Percentiles rank a stretch among this genome's conserved stretches.
Evolutionary conservation across 768 basidiomycete species (phyloP).

Genomic region (Filobasidium floriforme): DNA sequence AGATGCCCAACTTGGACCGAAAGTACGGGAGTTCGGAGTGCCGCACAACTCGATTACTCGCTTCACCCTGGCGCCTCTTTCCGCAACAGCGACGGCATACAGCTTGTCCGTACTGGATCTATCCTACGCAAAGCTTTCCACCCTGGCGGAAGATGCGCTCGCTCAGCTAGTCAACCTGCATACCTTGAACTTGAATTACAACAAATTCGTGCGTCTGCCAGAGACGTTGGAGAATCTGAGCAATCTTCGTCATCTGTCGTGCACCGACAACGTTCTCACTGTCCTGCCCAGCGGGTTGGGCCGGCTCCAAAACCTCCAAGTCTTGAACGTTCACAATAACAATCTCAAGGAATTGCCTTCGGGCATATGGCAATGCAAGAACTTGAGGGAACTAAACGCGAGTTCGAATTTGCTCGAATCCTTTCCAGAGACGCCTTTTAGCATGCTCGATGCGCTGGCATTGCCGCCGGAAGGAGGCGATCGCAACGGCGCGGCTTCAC

Average conservation of each 20-base stretch:
- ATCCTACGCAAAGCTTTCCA: constrained; percentile 77
- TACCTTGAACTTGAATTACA: constrained; percentile 70
- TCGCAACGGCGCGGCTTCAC: neutral
- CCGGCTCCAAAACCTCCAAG: constrained; percentile 62
- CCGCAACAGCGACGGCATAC: constrained; percentile 51
- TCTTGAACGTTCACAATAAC: constrained; percentile 85
- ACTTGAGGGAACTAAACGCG: constrained; percentile 65
- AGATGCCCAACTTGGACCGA: constrained; percentile 66
- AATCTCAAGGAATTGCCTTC: constrained; percentile 67
- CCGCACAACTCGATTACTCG: constrained; percentile 69
- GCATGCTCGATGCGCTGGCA: constrained; percentile 26
- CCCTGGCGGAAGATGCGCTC: constrained; percentile 64
- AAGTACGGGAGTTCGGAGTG: constrained; percentile 60
- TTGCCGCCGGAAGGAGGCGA: neutral
- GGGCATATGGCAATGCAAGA: constrained; percentile 74
- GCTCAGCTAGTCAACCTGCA: constrained; percentile 65
- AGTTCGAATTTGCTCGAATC: constrained; percentile 75
- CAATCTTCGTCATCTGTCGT: constrained; percentile 65
- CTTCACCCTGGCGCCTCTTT: constrained; percentile 52
- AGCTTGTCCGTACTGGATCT: constrained; percentile 72
- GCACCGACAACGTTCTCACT: constrained; percentile 83
- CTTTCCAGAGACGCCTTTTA: constrained; percentile 60
- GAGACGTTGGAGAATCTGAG: constrained; percentile 69
- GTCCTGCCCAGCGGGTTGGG: constrained; percentile 70
- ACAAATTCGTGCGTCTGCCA: constrained; percentile 74